phyloP scores from a whole-genome alignment of 169 alveolate species.

The Theileria luwenshuni region DNA sequence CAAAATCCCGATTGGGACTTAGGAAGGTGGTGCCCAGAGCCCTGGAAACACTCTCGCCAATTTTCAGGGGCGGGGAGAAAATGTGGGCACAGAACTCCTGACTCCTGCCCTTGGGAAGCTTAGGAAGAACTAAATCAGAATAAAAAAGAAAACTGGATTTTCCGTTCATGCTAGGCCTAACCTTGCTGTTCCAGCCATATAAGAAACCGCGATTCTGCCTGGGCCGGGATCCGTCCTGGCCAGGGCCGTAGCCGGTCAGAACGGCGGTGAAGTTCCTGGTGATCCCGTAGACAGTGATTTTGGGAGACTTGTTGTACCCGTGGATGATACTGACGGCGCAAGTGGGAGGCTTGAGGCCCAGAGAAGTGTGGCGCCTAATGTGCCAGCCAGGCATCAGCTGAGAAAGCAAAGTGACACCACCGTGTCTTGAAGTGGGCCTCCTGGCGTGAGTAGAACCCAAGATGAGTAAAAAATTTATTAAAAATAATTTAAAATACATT shows the following conservation, averaged over 20 bases:
- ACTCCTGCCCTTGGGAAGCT: slow-evolving; percentile 15
- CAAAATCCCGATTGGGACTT: slow-evolving; percentile 18
- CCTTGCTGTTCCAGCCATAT: slow-evolving; percentile 39
- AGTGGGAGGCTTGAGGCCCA: neutral
- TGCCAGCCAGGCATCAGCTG: neutral
- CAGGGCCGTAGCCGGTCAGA: slow-evolving; percentile 19
- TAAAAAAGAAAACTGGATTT: slow-evolving; percentile 19
- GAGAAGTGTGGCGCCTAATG: neutral
- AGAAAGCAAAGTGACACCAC: neutral
- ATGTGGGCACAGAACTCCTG: slow-evolving; percentile 33
- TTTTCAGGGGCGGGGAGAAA: slow-evolving; percentile 28
- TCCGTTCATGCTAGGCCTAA: slow-evolving; percentile 24
- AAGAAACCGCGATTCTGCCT: slow-evolving; percentile 18
- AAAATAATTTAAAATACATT: neutral
- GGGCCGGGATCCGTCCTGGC: neutral
- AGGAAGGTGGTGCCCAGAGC: slow-evolving; percentile 17
- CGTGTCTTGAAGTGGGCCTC: neutral
- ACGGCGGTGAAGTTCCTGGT: slow-evolving; percentile 28
- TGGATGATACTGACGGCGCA: neutral
- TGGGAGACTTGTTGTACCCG: slow-evolving; percentile 2
- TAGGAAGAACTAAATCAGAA: slow-evolving; percentile 25
- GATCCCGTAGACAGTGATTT: slow-evolving; percentile 6
- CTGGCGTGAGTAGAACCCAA: neutral
- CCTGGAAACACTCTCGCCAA: neutral
- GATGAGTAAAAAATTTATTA: neutral